Conservation (phyloP, 192 early-diverging fungal species). For the Lunasporangiospora selenospora region DNA sequence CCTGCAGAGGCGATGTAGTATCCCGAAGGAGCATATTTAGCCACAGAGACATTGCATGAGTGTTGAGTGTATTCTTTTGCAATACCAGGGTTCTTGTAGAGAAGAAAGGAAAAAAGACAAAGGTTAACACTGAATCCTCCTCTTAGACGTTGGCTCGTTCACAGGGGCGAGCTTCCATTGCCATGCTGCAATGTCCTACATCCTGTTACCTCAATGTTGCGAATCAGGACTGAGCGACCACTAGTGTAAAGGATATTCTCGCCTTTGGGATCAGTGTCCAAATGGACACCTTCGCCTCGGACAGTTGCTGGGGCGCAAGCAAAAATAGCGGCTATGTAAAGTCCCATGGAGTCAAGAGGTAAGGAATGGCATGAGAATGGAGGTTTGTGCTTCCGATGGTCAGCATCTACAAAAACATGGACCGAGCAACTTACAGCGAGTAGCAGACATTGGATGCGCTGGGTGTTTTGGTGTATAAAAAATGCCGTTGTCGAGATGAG, state of each 20-base stretch:
- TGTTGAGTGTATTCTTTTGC: conserved; percentile 89
- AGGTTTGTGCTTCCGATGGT: too few species aligned
- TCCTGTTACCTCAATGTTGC: conserved; percentile 83
- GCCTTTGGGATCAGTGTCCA: conserved; percentile 86
- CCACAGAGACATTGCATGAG: conserved; percentile 78
- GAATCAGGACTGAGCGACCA: conserved; percentile 86
- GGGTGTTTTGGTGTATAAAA: too few species aligned
- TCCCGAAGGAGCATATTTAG: conserved; percentile 89
- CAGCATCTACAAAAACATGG: too few species aligned
- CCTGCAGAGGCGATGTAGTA: conserved; percentile 97
- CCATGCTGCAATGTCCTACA: too few species aligned
- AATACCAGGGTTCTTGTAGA: conserved; percentile 71
- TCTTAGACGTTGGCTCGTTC: too few species aligned
- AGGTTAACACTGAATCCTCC: too few species aligned
- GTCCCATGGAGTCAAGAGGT: background rate
- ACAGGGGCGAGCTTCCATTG: too few species aligned
- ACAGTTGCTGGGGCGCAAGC: conserved; percentile 78
- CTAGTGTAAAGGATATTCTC: conserved; percentile 88
- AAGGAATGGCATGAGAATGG: too few species aligned
- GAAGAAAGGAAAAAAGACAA: too few species aligned
- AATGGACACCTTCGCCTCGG: conserved; percentile 82
- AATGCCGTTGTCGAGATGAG: too few species aligned
- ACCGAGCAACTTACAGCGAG: conserved; percentile 20
- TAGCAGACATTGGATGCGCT: conserved; percentile 40
- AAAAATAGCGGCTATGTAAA: conserved; percentile 62